Evolutionary conservation across 306 rosid species (phyloP).

Genomic region (Ceratonia siliqua): DNA sequence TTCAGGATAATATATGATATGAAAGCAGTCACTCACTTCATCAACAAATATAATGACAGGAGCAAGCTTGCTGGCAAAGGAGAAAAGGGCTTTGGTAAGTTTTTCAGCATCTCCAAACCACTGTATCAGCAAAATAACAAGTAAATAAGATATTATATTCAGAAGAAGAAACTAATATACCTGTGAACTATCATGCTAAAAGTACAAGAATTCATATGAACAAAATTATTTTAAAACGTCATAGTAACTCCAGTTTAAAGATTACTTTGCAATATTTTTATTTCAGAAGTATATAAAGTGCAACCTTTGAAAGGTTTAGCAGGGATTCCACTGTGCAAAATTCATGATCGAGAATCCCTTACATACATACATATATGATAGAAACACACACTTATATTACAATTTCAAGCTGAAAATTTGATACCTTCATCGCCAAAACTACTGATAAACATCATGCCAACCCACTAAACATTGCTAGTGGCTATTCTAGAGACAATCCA

Average conservation of each 20-base stretch:
- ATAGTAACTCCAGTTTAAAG: not conserved
- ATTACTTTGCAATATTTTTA: too few species aligned
- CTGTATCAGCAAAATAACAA: conserved; percentile 50
- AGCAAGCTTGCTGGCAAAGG: conserved; percentile 95
- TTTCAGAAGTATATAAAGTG: too few species aligned
- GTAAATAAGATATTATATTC: conserved; percentile 4
- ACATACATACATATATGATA: too few species aligned
- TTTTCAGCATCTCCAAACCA: conserved; percentile 99
- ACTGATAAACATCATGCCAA: too few species aligned
- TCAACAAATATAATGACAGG: conserved; percentile 98
- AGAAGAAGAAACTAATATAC: not conserved
- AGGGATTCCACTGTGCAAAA: too few species aligned
- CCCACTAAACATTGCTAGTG: too few species aligned
- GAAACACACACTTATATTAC: too few species aligned
- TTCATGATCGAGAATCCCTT: too few species aligned
- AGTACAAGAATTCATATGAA: not conserved
- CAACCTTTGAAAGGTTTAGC: too few species aligned
- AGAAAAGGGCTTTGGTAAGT: conserved; percentile 95
- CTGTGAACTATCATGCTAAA: not conserved
- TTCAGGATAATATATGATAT: conserved; percentile 16
- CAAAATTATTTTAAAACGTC: not conserved
- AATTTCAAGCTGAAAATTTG: too few species aligned
- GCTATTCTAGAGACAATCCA: too few species aligned
- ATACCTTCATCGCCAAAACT: too few species aligned
- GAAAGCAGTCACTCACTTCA: conserved; percentile 60